These are phyloP conservation scores for Phytophthora sojae DNA, from an alignment of 352 stramenopile species.

Conservation along the genomic window DNA sequence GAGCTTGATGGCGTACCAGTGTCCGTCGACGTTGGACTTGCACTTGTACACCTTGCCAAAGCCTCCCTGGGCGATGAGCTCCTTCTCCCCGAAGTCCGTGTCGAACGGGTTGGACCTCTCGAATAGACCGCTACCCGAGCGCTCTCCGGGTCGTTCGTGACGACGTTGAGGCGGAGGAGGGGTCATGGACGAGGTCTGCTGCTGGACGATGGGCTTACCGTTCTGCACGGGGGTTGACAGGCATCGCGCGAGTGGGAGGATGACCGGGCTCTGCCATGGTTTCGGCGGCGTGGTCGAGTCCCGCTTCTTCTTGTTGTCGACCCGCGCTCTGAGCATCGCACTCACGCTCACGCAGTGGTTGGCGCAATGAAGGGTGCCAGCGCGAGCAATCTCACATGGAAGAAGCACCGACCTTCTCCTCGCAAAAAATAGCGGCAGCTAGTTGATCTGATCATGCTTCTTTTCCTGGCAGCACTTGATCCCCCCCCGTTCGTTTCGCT, in stretches of 20 bases:
- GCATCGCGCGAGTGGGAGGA: constrained; percentile 63
- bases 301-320: constrained; percentile 33
- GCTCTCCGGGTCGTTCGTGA: constrained; percentile 39
- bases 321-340: constrained; percentile 25
- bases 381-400: constrained; percentile 6
- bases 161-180: constrained; percentile 17
- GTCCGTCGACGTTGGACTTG: constrained; percentile 71
- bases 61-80: constrained; percentile 74
- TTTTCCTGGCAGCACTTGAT: constrained; percentile 18
- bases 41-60: constrained; percentile 87
- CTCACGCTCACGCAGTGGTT: constrained; percentile 20
- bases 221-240: constrained; percentile 62
- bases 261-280: constrained; percentile 29
- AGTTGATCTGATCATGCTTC: constrained; percentile 9
- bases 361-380: constrained; percentile 23
- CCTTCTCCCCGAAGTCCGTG: constrained; percentile 75
- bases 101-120: constrained; percentile 80
- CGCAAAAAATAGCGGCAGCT: too few relatives aligned
- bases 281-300: constrained; percentile 30
- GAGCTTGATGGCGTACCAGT: constrained; percentile 83
- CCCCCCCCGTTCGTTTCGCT: constrained; percentile 26
- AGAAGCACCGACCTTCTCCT: neutral
- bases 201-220: constrained; percentile 21
- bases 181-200: neutral
- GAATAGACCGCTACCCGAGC: constrained; percentile 53